These are phyloP conservation scores for Cercospora brassicicola DNA, from an alignment of 2,329 filamentous ascomycete species.

Conservation along the genomic window DNA sequence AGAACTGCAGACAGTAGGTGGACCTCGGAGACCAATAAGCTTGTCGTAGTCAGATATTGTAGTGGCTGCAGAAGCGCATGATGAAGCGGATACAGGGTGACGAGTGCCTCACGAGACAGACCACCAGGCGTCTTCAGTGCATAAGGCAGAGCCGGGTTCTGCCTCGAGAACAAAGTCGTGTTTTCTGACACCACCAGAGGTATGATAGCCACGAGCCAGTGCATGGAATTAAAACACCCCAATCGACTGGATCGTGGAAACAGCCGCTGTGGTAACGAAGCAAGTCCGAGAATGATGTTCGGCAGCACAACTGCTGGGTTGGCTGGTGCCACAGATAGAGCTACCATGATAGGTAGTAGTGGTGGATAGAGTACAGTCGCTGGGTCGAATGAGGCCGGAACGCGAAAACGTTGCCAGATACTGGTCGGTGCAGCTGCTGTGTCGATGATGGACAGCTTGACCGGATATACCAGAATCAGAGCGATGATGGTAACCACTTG, in stretches of 20 bases:
- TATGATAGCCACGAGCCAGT: slow-evolving; percentile 75
- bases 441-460: slow-evolving; percentile 40
- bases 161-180: slow-evolving; percentile 40
- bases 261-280: slow-evolving; percentile 70
- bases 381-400: slow-evolving; percentile 82
- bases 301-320: slow-evolving; percentile 66
- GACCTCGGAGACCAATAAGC: slow-evolving; percentile 80
- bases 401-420: slow-evolving; percentile 52
- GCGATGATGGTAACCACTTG: slow-evolving; percentile 38
- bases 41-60: slow-evolving; percentile 81
- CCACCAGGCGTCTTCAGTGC: slow-evolving; percentile 23
- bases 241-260: slow-evolving; percentile 64
- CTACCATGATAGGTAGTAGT: slow-evolving; percentile 71
- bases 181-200: slow-evolving; percentile 61
- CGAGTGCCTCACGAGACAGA: slow-evolving; percentile 57
- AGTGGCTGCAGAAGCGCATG: slow-evolving; percentile 72
- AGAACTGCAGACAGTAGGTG: slow-evolving; percentile 81
- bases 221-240: slow-evolving; percentile 64
- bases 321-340: slow-evolving; percentile 68
- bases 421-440: slow-evolving; percentile 31
- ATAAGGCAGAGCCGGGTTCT: slow-evolving; percentile 28
- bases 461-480: slow-evolving; percentile 37
- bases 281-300: slow-evolving; percentile 78
- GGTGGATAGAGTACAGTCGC: slow-evolving; percentile 87
- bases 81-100: slow-evolving; percentile 78